phyloP scores from a whole-genome alignment of 2,329 filamentous ascomycete genomes.

The Pseudopithomyces maydicus region DNA sequence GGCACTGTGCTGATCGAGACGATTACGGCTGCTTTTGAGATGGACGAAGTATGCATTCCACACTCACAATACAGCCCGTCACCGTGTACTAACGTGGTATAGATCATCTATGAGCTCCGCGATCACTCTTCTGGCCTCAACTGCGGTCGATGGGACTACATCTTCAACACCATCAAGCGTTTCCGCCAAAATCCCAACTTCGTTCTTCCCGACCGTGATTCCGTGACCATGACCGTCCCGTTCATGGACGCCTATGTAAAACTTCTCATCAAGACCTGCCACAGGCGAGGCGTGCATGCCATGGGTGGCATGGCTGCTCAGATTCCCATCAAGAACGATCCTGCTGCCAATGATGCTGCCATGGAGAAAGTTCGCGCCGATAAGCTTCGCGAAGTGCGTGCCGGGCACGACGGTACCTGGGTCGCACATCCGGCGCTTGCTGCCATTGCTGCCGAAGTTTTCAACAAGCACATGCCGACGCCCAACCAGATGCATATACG shows the following conservation, averaged over 20 bases:
- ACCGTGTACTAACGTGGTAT: constrained; percentile 17
- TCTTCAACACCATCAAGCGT: constrained; percentile 99
- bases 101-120: constrained; percentile 97
- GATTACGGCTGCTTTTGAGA: constrained; percentile 96
- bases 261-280: constrained; percentile 97
- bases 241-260: constrained; percentile 99
- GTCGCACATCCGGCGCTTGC: constrained; percentile 95
- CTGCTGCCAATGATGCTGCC: constrained; percentile 86
- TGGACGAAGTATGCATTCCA: constrained; percentile 79
- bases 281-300: constrained; percentile 94
- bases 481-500: constrained; percentile 94
- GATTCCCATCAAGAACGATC: constrained; percentile 97
- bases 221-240: constrained; percentile 95
- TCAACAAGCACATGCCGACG: constrained; percentile 98
- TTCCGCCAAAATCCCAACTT: constrained; percentile 95
- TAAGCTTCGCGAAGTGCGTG: constrained; percentile 93
- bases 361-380: constrained; percentile 93
- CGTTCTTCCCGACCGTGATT: constrained; percentile 86
- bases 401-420: constrained; percentile 97
- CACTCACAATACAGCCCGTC: not conserved
- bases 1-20: constrained; percentile 97
- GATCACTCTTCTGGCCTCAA: constrained; percentile 96
- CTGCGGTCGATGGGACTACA: constrained; percentile 99
- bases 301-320: constrained; percentile 99
- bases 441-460: constrained; percentile 84